These are phyloP conservation scores for Forsythia viridissima DNA, from an alignment of 257 asterid species.

Conservation along the genomic window DNA sequence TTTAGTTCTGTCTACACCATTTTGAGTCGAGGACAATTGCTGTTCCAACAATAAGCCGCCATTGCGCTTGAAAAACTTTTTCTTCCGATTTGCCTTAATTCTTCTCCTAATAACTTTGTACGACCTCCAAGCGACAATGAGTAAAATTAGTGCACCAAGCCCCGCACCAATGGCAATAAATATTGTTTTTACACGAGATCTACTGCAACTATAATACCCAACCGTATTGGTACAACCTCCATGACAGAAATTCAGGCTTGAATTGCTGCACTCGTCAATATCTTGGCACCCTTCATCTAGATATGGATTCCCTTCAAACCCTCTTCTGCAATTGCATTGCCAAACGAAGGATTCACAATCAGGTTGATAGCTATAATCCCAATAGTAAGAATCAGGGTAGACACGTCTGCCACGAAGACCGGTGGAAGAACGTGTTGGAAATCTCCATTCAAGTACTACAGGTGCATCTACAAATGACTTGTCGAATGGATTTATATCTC, in stretches of 20 bases:
- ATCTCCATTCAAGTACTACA: not conserved
- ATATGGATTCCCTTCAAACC: constrained; percentile 7
- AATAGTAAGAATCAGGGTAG: too few species aligned
- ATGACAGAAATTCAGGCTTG: not conserved
- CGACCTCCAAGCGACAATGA: not conserved
- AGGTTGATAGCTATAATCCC: not conserved
- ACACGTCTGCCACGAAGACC: too few species aligned
- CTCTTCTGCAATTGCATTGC: not conserved
- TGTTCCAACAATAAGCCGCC: constrained; percentile 12
- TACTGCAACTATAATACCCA: not conserved
- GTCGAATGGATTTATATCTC: not conserved
- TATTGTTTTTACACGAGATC: not conserved
- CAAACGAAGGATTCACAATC: not conserved
- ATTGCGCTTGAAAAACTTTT: not conserved
- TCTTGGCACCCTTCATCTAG: not conserved
- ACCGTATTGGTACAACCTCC: not conserved
- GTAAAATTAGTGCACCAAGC: not conserved
- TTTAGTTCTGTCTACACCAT: constrained; percentile 4
- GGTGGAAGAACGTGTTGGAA: too few species aligned
- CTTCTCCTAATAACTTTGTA: not conserved
- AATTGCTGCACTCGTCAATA: not conserved
- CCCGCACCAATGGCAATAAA: not conserved
- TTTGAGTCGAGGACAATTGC: not conserved
- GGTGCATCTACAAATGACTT: not conserved
- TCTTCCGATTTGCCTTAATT: not conserved